These are phyloP conservation scores for Atalantia buxifolia DNA, from an alignment of 345 rosid genomes.

Conservation along the genomic window DNA sequence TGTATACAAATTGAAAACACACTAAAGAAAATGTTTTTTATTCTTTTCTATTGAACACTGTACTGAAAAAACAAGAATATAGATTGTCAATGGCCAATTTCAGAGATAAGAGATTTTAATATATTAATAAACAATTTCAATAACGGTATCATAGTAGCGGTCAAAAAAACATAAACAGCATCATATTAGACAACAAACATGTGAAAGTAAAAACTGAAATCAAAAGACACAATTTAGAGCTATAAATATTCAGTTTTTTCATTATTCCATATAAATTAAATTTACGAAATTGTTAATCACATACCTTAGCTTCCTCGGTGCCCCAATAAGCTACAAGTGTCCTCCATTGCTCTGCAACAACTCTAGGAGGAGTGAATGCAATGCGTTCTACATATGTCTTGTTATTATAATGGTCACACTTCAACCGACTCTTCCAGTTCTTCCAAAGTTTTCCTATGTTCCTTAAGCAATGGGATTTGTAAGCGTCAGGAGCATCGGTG, in stretches of 20 bases:
- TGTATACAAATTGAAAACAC: too few relatives aligned
- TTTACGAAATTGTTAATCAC: too few relatives aligned
- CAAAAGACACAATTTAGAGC: not conserved
- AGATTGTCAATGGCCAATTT: too few relatives aligned
- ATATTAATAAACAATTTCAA: too few relatives aligned
- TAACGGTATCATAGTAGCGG: not conserved
- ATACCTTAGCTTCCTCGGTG: not conserved
- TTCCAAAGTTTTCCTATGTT: not conserved
- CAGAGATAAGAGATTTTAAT: too few relatives aligned
- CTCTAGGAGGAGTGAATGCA: not conserved
- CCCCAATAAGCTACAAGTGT: not conserved
- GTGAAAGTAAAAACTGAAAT: too few relatives aligned
- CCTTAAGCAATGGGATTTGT: not conserved
- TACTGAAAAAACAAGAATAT: too few relatives aligned
- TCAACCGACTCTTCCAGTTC: not conserved
- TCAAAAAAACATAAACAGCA: not conserved
- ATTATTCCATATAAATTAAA: too few relatives aligned
- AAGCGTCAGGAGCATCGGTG: not conserved
- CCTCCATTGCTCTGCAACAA: not conserved
- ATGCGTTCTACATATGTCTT: not conserved
- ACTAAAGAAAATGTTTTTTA: too few relatives aligned
- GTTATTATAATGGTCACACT: not conserved
- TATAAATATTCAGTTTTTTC: too few relatives aligned
- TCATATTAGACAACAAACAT: not conserved
- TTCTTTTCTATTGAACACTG: too few relatives aligned